A percentile compares a stretch with the other conserved stretches of the same genome.
These are phyloP conservation scores for Penicillium desertorum DNA, from an alignment of 495 filamentous ascomycete genomes.

Conservation along the genomic window DNA sequence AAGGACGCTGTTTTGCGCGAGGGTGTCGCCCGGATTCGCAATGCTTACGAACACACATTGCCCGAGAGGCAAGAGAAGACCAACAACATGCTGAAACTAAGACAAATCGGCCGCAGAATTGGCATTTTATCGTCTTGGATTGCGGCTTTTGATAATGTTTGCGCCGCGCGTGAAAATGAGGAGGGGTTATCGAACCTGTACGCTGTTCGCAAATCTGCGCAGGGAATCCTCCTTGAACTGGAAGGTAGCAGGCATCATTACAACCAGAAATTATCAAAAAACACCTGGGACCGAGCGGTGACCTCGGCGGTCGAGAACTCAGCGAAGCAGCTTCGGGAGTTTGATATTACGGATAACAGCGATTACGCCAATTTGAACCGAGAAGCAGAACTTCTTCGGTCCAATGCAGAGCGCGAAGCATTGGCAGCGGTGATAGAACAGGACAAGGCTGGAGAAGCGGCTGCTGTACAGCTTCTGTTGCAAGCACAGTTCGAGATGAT, in stretches of 20 bases:
- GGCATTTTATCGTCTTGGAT: conserved; percentile 85
- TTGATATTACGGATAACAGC: conserved; percentile 67
- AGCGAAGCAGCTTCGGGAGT: conserved; percentile 69
- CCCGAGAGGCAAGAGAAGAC: conserved; percentile 76
- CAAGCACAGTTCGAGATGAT: conserved; percentile 91
- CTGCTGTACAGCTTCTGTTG: conserved; percentile 75
- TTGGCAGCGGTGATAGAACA: conserved; percentile 76
- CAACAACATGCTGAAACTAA: conserved; percentile 75
- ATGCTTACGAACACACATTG: conserved; percentile 80
- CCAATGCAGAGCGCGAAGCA: conserved; percentile 79
- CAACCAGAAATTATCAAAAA: conserved; percentile 74
- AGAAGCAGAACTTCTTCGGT: conserved; percentile 82
- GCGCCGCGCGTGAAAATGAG: conserved; percentile 66
- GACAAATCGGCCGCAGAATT: conserved; percentile 82
- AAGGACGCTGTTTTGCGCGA: conserved; percentile 75
- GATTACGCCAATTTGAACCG: conserved; percentile 71
- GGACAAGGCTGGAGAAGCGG: conserved; percentile 77
- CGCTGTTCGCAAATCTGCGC: conserved; percentile 81
- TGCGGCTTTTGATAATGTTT: conserved; percentile 83
- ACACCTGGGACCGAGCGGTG: conserved; percentile 81
- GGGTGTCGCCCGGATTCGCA: conserved; percentile 74
- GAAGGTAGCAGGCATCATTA: conserved; percentile 87
- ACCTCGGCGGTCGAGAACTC: conserved; percentile 87
- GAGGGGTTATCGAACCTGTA: conserved; percentile 63
- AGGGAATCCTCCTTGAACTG: conserved; percentile 82